These are phyloP conservation scores for Cercophora samala DNA, from an alignment of 495 filamentous ascomycete genomes.

Conservation along the genomic window DNA sequence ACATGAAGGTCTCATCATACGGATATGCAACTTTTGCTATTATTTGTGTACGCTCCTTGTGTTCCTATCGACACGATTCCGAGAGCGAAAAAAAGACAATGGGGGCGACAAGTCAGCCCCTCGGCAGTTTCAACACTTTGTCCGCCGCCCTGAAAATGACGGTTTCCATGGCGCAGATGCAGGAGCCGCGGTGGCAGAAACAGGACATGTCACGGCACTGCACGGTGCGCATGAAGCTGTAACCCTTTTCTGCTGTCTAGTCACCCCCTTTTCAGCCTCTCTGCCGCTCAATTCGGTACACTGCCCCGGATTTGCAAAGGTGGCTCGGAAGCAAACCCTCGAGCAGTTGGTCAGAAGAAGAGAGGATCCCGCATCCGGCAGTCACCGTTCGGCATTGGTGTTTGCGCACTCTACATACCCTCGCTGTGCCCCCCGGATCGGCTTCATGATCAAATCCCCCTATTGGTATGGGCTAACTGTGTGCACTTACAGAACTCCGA, in stretches of 20 bases:
- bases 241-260: background rate
- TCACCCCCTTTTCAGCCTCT: background rate
- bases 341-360: background rate
- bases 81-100: background rate
- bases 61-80: background rate
- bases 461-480: background rate
- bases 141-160: conserved; percentile 3
- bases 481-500: background rate
- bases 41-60: background rate
- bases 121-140: background rate
- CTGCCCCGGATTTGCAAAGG: background rate
- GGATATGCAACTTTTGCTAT: background rate
- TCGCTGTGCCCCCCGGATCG: background rate
- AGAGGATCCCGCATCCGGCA: no score
- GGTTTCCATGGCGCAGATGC: conserved; percentile 1
- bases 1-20: background rate
- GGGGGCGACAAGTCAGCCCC: background rate
- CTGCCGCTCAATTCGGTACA: background rate
- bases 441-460: background rate
- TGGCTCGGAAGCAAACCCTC: background rate
- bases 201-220: conserved; percentile 2
- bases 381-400: no score
- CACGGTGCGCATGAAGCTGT: background rate
- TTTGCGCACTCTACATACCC: background rate
- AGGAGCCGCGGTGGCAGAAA: background rate